These are phyloP conservation scores for Orbilia javanica DNA, from an alignment of 2,329 filamentous ascomycete species.

Conservation along the genomic window DNA sequence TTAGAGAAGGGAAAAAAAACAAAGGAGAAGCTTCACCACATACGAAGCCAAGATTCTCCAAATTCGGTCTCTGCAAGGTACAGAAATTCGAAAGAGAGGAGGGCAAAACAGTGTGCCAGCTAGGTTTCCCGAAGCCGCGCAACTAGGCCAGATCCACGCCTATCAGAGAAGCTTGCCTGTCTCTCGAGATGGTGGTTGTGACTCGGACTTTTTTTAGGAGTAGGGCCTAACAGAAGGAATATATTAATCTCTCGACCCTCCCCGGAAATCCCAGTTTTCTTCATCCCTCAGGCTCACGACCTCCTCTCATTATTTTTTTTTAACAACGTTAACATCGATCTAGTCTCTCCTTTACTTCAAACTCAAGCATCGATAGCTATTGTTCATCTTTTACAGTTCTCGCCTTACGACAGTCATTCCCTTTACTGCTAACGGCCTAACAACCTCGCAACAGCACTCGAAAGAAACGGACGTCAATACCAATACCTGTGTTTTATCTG, in stretches of 20 bases:
- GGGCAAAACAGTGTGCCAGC: conserved; percentile 50
- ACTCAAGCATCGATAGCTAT: conserved; percentile 56
- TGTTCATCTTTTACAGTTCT: conserved; percentile 37
- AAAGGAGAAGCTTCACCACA: conserved; percentile 35
- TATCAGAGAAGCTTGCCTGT: conserved; percentile 57
- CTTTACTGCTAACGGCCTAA: conserved; percentile 51
- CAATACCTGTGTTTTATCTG: conserved; percentile 25
- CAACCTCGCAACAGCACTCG: conserved; percentile 17
- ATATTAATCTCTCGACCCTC: conserved; percentile 59
- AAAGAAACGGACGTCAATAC: conserved; percentile 36
- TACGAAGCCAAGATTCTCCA: conserved; percentile 52
- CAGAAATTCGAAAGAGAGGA: conserved; percentile 58
- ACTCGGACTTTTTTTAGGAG: conserved; percentile 53
- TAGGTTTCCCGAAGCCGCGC: conserved; percentile 58
- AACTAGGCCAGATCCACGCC: conserved; percentile 50
- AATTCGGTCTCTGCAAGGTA: conserved; percentile 59
- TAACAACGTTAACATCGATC: conserved; percentile 51
- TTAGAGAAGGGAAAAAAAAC: conserved; percentile 33
- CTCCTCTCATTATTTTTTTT: conserved; percentile 58
- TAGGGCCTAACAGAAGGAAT: conserved; percentile 43
- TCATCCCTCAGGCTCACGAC: conserved; percentile 50
- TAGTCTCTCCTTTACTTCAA: conserved; percentile 58
- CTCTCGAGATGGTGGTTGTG: conserved; percentile 51
- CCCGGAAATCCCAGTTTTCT: conserved; percentile 49
- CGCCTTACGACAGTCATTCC: conserved; percentile 55